Evolutionary conservation across 768 basidiomycete genomes (phyloP), one percentile per base, ranked within the genome.

Genomic region (Leccinum subgranulosum): DNA sequence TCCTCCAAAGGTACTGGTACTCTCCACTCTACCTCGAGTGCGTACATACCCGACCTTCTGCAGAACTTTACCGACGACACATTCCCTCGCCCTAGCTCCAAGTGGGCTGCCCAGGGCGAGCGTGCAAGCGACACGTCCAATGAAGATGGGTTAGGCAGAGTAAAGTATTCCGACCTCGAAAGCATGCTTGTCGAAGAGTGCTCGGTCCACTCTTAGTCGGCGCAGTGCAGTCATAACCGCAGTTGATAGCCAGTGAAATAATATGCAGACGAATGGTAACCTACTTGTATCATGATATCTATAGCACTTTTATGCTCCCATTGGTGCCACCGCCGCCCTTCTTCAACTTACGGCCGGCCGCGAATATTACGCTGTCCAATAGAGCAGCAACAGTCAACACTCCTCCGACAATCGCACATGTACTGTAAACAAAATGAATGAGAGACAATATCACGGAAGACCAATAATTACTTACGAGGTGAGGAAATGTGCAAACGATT

Each of bases 401-500:
- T 64, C 97, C 97, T 63, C 97, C 97, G 28, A 99, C 88, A 66
- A 99, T 98, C 2, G 97, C 97, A 69, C 94, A 97, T 25, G 94
- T 95, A 61, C 94, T 97, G 66, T 34, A 36, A 31, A 57, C 23
- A 17, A 34, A 36, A 33, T 25, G 21, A 58, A 25, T 53, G 12
- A 52, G 12, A 52, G 12, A 58, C 29, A 36, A 15, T 7, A 19
- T 15, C 21, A 17, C 34, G 29, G 31, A 43, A 11, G 57, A 29
- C 33, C 6, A 50, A 9, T n/a, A 55, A 21, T 11, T 15, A 81
- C 94, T 68, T 68, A 95, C 91, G 95, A 98, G 46, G 97, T 98
- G 27, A 98, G 76, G 80, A 98, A 98, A 75, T 99, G 97, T 3
- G 97, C 96, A 72, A 98, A 96, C 1, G 92, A 92, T 73, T 98